phyloP scores from a whole-genome alignment of 148 eudicot species.

The Pharnaceum exiguum region DNA sequence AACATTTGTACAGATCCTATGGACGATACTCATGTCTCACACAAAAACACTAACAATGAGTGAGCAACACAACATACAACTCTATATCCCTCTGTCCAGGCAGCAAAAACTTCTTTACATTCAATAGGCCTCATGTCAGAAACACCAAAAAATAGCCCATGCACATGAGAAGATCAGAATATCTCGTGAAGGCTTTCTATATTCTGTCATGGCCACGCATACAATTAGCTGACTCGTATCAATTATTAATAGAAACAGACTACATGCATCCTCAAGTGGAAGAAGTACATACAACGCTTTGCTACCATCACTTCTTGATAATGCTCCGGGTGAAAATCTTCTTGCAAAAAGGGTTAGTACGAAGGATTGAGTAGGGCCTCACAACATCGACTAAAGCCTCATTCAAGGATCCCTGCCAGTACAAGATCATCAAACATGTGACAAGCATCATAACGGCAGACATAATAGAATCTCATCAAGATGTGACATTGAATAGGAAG shows the following conservation, averaged over 20 bases:
- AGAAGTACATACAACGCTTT: constrained; percentile 27
- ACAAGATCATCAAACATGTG: not conserved
- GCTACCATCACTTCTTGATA: constrained; percentile 47
- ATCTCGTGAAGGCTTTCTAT: no score
- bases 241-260: constrained; percentile 5
- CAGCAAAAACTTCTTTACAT: constrained; percentile 20
- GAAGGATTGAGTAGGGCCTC: constrained; percentile 41
- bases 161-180: no score
- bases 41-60: not conserved
- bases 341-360: constrained; percentile 61
- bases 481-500: not conserved
- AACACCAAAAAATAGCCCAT: constrained; percentile 3
- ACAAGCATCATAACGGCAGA: not conserved
- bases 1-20: not conserved
- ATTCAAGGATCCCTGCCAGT: constrained; percentile 44
- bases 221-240: no score
- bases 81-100: not conserved
- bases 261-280: constrained; percentile 16
- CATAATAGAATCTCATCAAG: not conserved
- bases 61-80: constrained; percentile 3
- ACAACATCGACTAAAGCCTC: constrained; percentile 42
- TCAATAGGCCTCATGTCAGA: constrained; percentile 8
- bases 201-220: no score
- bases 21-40: not conserved
- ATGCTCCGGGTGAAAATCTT: constrained; percentile 52